Conservation (phyloP, 129 eudicot species). For the Saussurea involucrata region DNA sequence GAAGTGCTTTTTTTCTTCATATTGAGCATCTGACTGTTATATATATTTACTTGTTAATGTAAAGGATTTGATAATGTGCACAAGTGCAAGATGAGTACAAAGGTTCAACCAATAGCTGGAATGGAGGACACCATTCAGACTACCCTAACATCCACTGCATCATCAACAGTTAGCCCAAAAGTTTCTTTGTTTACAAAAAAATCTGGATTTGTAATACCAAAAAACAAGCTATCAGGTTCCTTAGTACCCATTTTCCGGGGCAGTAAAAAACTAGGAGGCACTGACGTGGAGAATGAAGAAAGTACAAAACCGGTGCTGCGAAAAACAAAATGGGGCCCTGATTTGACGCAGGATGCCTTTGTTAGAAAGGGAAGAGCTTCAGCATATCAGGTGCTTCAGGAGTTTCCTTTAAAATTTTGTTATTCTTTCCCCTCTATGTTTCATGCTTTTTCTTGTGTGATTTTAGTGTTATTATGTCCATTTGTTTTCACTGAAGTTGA, state of each 20-base stretch:
- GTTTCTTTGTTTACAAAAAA: conserved; percentile 62
- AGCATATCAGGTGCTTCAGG: conserved; percentile 81
- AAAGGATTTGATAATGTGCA: conserved; percentile 20
- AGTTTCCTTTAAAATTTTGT: conserved; percentile 7
- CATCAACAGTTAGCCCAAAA: conserved; percentile 53
- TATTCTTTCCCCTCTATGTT: not conserved
- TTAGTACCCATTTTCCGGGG: conserved; percentile 67
- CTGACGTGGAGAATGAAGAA: conserved; percentile 48
- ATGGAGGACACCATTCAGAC: conserved; percentile 39
- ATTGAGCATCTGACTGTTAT: conserved; percentile 4
- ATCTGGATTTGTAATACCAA: conserved; percentile 89
- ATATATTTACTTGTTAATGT: not conserved
- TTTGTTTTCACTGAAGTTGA: not conserved
- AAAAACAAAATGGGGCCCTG: conserved; percentile 95
- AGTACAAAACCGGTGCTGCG: conserved; percentile 50
- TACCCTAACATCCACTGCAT: conserved; percentile 32
- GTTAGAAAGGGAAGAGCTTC: conserved; percentile 82
- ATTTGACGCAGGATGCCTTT: conserved; percentile 70
- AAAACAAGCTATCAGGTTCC: conserved; percentile 88
- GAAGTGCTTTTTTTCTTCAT: not conserved
- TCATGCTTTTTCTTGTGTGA: not conserved
- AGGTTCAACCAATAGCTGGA: conserved; percentile 46
- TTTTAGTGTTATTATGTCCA: not conserved
- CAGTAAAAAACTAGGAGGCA: conserved; percentile 54
- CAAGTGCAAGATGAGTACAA: conserved; percentile 50